Base-by-base conservation (phyloP, 1,284 basidiomycete genomes). In the Cutaneotrichosporon arboriforme region DNA sequence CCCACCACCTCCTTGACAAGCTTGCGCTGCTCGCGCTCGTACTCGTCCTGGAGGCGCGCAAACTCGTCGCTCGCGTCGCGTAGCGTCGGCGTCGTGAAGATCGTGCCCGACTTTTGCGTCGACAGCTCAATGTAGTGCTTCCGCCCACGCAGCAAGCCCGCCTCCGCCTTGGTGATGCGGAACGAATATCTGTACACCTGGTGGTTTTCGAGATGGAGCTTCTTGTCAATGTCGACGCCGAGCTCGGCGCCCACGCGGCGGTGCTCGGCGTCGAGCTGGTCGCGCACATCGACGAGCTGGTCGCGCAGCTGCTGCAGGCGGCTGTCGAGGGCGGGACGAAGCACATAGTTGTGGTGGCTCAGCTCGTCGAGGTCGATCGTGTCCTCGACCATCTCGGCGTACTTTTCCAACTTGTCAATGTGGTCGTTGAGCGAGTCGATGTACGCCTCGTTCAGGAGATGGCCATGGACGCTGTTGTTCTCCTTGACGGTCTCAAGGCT, bases 181-280 rank as follows among this genome's bases (percentile, higher is more conserved):
- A 98, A 88, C 65, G 89, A 93, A 70, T 97, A 96, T 4, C 93
- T 93, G 69, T 97, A 92, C 4, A 84, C 82, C 54, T 83, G 81
- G 57, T 88, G 90, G 66, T 96, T 94, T 77, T 99, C 96, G 33
- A 99, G 79, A 74, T 97, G 93, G 17, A 98, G 78, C 76, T 97
- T 97, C 78, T 97, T 96, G 69, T 96, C 90, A 1, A 90, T 81
- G 34, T 94, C 91, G n/a, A 98, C 69, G 4, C 80, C 81, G 1
- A 97, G 79, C 48, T 91, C 87, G 8, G 79, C 75, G 8, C 87
- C 88, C 0, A 85, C 86, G 3, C 78, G 67, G 14, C 79, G 77
- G 69, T 97, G 94, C 71, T 97, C 90, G 7, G 80, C 79, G 63
- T 98, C 90, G 15, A 99, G 77, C 1, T 83, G 83, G 68, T 94